Evolutionary conservation across 768 basidiomycete genomes (phyloP).

Genomic region (Rhizopogon vesiculosus): DNA sequence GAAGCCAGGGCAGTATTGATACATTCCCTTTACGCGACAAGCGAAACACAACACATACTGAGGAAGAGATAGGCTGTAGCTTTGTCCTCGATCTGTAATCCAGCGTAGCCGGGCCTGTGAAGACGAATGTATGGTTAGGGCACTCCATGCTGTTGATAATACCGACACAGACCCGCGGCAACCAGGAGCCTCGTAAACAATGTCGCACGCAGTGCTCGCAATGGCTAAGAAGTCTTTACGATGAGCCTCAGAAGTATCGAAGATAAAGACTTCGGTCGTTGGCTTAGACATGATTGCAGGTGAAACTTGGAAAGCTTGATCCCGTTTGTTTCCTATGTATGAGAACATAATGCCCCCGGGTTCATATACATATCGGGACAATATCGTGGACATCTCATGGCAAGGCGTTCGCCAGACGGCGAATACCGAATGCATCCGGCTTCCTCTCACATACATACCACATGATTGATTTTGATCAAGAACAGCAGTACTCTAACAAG

Average conservation of each 20-base stretch:
- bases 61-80: slow-evolving; percentile 11
- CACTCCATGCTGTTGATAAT: background rate
- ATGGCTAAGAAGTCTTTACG: slow-evolving; percentile 3
- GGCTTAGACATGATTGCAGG: slow-evolving; percentile 5
- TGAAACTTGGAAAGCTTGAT: too few relatives aligned
- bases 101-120: slow-evolving; percentile 14
- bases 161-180: slow-evolving; percentile 9
- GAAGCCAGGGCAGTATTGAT: background rate
- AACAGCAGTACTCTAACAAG: too few relatives aligned
- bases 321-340: too few relatives aligned
- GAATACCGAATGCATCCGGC: too few relatives aligned
- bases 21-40: background rate
- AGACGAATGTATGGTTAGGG: background rate
- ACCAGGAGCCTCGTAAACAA: slow-evolving; percentile 9
- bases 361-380: too few relatives aligned
- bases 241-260: slow-evolving; percentile 9
- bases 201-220: slow-evolving; percentile 1
- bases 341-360: background rate
- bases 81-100: slow-evolving; percentile 15
- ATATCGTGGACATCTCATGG: too few relatives aligned
- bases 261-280: slow-evolving; percentile 20
- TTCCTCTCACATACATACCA: too few relatives aligned
- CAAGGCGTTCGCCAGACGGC: too few relatives aligned
- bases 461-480: too few relatives aligned
- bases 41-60: slow-evolving; percentile 7